Percentiles rank a stretch among this genome's conserved stretches.
These are phyloP conservation scores for Fusarium kyushuense DNA, from an alignment of 2,329 filamentous ascomycete species.

Conservation along the genomic window DNA sequence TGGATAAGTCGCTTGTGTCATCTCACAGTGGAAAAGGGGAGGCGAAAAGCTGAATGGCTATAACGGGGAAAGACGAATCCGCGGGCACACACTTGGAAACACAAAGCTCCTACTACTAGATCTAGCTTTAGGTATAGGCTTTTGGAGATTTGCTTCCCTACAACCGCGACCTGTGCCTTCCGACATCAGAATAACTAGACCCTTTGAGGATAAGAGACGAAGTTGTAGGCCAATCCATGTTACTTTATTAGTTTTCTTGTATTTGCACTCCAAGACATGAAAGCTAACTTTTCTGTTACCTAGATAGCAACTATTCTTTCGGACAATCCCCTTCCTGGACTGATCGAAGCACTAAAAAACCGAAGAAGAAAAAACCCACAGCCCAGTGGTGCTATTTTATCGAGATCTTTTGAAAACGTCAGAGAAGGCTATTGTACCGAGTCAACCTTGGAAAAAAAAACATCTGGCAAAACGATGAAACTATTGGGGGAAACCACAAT, in stretches of 20 bases:
- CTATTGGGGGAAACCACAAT: neutral
- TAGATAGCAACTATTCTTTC: neutral
- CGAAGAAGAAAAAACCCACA: neutral
- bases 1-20: too few relatives aligned
- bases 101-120: too few relatives aligned
- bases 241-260: too few relatives aligned
- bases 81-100: neutral
- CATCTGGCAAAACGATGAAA: neutral
- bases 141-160: neutral
- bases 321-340: neutral
- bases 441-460: too few relatives aligned
- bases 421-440: neutral
- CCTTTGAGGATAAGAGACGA: too few relatives aligned
- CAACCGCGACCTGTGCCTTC: neutral
- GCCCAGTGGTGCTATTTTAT: neutral
- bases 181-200: too few relatives aligned
- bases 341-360: neutral
- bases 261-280: too few relatives aligned
- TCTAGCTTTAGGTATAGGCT: neutral
- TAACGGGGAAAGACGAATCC: neutral
- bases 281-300: too few relatives aligned
- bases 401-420: neutral
- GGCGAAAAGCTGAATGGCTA: neutral
- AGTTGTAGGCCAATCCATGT: too few relatives aligned
- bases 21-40: neutral